phyloP scores from a whole-genome alignment of 352 stramenopile species.

The Phytophthora crassamura region DNA sequence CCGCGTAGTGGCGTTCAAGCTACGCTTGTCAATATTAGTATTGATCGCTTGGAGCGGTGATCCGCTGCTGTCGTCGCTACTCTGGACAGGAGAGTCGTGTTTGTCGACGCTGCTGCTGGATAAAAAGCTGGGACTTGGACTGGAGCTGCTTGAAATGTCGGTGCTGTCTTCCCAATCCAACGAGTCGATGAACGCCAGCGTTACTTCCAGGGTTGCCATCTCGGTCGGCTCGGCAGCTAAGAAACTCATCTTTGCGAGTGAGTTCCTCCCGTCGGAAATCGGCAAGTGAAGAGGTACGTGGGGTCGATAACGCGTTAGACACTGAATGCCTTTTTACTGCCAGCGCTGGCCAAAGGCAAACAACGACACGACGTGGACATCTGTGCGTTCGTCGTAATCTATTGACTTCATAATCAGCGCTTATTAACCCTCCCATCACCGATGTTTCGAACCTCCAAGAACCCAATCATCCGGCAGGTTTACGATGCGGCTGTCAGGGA shows the following conservation, averaged over 20 bases:
- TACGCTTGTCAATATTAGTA: no score
- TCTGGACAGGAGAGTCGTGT: neutral
- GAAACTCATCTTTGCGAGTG: neutral
- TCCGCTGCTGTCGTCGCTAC: neutral
- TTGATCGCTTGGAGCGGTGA: neutral
- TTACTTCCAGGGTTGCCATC: conserved; percentile 6
- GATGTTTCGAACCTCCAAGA: no score
- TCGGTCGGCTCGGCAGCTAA: neutral
- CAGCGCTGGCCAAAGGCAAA: no score
- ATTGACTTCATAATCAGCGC: neutral
- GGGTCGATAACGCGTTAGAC: conserved; percentile 1
- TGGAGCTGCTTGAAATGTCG: neutral
- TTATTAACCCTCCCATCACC: no score
- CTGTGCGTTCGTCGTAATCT: neutral
- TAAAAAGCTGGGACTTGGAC: neutral
- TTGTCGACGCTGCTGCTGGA: neutral
- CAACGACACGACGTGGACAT: no score
- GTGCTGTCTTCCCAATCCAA: neutral
- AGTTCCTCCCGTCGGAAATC: neutral
- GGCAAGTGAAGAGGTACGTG: neutral
- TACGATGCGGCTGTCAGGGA: no score
- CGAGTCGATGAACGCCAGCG: conserved; percentile 15
- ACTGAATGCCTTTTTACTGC: neutral
- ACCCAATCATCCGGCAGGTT: no score
- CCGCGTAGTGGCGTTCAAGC: neutral